Evolutionary conservation across 768 basidiomycete genomes (phyloP), one percentile per base, ranked within the genome.

Genomic region (Amanita rimosa): DNA sequence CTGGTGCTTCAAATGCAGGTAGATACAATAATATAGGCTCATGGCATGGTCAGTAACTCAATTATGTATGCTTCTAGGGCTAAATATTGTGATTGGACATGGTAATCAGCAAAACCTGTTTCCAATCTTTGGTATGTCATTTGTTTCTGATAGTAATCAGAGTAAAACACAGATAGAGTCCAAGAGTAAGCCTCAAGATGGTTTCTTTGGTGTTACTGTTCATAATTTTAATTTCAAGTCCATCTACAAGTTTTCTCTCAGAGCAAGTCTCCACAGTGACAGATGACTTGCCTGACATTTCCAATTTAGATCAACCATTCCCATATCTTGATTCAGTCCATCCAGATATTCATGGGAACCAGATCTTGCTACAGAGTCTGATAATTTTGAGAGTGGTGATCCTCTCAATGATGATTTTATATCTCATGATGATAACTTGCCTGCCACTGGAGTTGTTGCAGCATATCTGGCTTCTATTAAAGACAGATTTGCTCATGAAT

Each of bases 381-480:
- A 51, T 40, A 21, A 40, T 10, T 40, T 41, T 49, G 29, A 39
- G 26, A 46, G 41, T 37, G 16, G 33, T 51, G 36, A 40, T 31
- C 22, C 44, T 38, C 22, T 45, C 41, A 46, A 46, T 36, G 35
- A 29, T 16, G 27, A 46, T 37, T 29, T 26, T 48, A 37, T n/a
- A 35, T 29, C n/a, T 52, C 11, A 35, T 44, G 22, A 36, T 19
- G 29, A 27, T 48, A 21, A n/a, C 9, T 40, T 40, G 19, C 39
- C 39, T 40, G 22, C 39, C 11, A 40, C 39, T 21, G 48, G 48
- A 44, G 37, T 39, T 38, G 19, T 53, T 6, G 22, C 29, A 38
- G 37, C 29, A 10, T 49, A 48, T 49, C 39, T 49, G 16, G 41
- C 31, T n/a, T 42, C 43, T 38, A 27, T 52, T 27, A 53, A 50